Base-by-base conservation (phyloP, 345 rosid species). In the Brassica cretica region DNA sequence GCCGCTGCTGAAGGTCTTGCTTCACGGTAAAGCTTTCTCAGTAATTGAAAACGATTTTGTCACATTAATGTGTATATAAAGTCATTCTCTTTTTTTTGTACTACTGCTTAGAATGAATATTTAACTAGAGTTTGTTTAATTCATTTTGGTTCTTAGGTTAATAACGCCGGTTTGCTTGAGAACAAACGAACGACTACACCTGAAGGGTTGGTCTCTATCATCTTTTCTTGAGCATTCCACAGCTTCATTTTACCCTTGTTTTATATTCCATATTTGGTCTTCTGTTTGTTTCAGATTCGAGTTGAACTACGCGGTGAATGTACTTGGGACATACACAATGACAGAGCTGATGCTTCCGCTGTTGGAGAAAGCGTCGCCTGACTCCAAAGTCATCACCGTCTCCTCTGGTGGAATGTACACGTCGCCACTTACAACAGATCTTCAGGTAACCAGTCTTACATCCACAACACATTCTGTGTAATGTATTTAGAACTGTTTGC, bases 1-100 rank as follows among this genome's bases (percentile, higher is more conserved):
- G 92, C 98, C 5, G 79, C 97, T 16, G 93, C 97, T 16, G 92
- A 94, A 86, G 95, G 90, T 60, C 92, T 92, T 82, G 98, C 98
- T 82, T 86, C 95, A n/a, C 88, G 94, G 98, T 92, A 73, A 55
- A 33, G 12, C 12, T 68, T 63, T 51, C 70, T 33, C 18, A 44
- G 4, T 68, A 51, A 32, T 8, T 8, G 14, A 59, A 61, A 29
- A 41, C 4, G 6, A 51, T 51, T 41, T 32, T 62, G 37, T 61
- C 35, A 11, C 41, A 30, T 21, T 14, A 2, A 8, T 69, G 0
- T 61, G 4, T 30, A 32, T 3, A n/a, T 3, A 24, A 62, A 15
- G 37, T 63, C 16, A 25, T 24, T 61, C 37, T 4, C 2, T 16
- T 18, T 63, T 39, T 39, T 3, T 10, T 8, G 1, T 32, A 16